Percentiles rank a stretch among this genome's conserved stretches.
phyloP scores from a whole-genome alignment of 768 basidiomycete genomes.

The Trametes gibbosa region DNA sequence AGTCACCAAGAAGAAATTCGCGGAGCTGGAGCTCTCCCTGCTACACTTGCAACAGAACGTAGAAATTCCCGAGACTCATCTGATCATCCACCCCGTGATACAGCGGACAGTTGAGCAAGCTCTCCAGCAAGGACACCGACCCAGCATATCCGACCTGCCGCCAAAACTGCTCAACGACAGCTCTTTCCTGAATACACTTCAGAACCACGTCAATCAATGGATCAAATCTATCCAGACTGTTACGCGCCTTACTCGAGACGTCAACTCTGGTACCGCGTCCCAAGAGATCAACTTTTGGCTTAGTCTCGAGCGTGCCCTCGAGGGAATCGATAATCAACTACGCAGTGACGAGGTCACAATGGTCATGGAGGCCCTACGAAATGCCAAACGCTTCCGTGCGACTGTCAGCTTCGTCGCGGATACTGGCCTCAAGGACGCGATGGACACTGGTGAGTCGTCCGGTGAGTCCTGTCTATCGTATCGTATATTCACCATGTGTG shows the following conservation, averaged over 20 bases:
- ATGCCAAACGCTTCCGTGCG: conserved; percentile 95
- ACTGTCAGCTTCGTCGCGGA: conserved; percentile 98
- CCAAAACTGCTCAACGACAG: conserved; percentile 78
- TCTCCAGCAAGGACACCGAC: conserved; percentile 53
- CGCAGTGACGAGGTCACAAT: conserved; percentile 88
- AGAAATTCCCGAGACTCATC: conserved; percentile 95
- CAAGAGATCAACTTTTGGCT: conserved; percentile 99
- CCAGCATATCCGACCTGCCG: conserved; percentile 76
- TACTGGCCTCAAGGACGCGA: conserved; percentile 93
- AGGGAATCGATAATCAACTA: conserved; percentile 89
- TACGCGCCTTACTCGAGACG: conserved; percentile 93
- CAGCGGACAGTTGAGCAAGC: conserved; percentile 82
- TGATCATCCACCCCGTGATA: conserved; percentile 88
- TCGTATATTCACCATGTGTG: not conserved
- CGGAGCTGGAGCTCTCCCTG: conserved; percentile 91
- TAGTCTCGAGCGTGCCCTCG: conserved; percentile 88
- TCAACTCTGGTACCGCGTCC: conserved; percentile 90
- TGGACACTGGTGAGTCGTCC: conserved; percentile 66
- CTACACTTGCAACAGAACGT: conserved; percentile 98
- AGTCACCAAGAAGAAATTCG: conserved; percentile 99
- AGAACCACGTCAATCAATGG: conserved; percentile 94
- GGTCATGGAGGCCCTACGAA: conserved; percentile 91
- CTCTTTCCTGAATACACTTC: conserved; percentile 89
- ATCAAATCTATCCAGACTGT: conserved; percentile 97
- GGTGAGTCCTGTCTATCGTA: not conserved